A percentile compares a stretch with the other conserved stretches of the same genome.
Evolutionary conservation across 2,329 filamentous ascomycete genomes (phyloP).

Genomic region (Pseudogymnoascus sp.): DNA sequence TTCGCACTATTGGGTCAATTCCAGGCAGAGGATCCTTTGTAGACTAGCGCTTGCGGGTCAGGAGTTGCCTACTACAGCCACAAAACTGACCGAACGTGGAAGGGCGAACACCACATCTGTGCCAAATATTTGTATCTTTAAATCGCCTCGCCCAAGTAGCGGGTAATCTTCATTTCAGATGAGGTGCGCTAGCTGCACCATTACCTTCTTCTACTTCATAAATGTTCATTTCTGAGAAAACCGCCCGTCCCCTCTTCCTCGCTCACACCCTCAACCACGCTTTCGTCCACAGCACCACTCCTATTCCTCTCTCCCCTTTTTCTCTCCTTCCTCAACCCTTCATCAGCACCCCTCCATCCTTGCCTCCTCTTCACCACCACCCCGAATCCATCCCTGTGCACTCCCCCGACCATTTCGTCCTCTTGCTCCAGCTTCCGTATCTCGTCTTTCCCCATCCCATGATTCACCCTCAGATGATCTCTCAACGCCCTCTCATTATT

Average conservation of each 20-base stretch:
- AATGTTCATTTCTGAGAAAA: not conserved
- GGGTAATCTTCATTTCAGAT: not conserved
- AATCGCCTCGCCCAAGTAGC: not conserved
- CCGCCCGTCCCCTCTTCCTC: not conserved
- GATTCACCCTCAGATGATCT: constrained; percentile 38
- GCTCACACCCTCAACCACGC: not conserved
- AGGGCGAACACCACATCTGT: not conserved
- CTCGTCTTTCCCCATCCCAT: constrained; percentile 21
- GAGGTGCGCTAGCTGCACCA: not conserved
- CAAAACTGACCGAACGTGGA: not conserved
- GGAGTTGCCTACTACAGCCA: not conserved
- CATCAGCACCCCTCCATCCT: constrained; percentile 39
- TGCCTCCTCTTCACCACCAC: constrained; percentile 41
- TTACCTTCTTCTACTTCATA: not conserved
- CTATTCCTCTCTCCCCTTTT: not conserved
- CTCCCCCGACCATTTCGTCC: constrained; percentile 48
- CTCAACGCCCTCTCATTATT: constrained; percentile 28
- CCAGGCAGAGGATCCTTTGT: not conserved
- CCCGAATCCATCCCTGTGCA: constrained; percentile 62
- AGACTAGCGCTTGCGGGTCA: not conserved
- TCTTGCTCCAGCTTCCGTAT: constrained; percentile 36
- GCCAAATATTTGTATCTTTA: not conserved
- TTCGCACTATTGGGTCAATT: constrained; percentile 1
- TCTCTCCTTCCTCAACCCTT: constrained; percentile 1
- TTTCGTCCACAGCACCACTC: not conserved